Evolutionary conservation across 2,329 filamentous ascomycete genomes (phyloP).

Genomic region (Clonostachys sp.): DNA sequence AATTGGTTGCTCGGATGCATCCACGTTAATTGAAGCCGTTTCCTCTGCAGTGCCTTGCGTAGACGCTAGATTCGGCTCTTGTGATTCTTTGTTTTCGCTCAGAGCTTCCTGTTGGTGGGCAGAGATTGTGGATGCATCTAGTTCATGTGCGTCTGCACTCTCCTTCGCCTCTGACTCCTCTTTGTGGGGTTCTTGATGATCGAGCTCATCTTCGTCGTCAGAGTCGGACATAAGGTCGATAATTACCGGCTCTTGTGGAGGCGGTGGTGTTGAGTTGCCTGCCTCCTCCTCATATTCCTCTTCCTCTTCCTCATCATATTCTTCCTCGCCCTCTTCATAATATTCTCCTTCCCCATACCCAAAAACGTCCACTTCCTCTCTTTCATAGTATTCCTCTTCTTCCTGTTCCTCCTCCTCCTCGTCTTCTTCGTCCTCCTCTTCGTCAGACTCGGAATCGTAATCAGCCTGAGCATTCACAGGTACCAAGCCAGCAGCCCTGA

Average conservation of each 20-base stretch:
- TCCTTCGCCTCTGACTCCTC: no score
- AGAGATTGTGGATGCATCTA: no score
- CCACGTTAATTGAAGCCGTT: no score
- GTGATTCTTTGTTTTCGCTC: no score
- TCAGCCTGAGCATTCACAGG: constrained; percentile 13
- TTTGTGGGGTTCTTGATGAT: no score
- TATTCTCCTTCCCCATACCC: constrained; percentile 9
- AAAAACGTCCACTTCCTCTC: constrained; percentile 9
- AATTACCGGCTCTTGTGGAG: constrained; percentile 29
- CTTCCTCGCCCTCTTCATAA: constrained; percentile 4
- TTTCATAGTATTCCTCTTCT: constrained; percentile 15
- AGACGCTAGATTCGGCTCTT: no score
- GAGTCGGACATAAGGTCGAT: constrained; percentile 43
- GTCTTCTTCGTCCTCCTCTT: constrained; percentile 21
- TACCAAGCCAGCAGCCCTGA: constrained; percentile 4
- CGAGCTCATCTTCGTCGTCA: constrained; percentile 23
- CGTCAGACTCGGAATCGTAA: constrained; percentile 5
- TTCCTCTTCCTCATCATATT: constrained; percentile 2
- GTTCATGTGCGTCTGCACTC: no score
- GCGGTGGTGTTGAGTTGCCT: constrained; percentile 5
- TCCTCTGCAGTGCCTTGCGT: no score
- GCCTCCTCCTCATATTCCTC: constrained; percentile 1
- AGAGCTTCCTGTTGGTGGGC: no score
- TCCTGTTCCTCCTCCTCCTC: constrained; percentile 17
- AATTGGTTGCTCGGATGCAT: no score